These are phyloP conservation scores for Cladophialophora yegresii DNA, from an alignment of 2,329 filamentous ascomycete genomes.

Conservation along the genomic window DNA sequence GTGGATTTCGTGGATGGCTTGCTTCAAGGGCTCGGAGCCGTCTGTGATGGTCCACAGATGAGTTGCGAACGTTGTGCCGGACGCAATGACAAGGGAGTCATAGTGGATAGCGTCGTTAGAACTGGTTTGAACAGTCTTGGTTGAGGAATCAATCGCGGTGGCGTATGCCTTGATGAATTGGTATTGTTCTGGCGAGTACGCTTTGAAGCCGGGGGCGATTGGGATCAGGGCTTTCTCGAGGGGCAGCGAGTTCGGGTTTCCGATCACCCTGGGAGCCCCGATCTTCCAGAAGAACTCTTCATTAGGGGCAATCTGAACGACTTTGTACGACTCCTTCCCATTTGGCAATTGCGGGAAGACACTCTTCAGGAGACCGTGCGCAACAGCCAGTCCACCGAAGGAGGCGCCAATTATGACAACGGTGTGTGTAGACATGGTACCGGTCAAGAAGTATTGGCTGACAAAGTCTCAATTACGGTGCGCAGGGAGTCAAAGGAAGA, in stretches of 20 bases:
- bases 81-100: slow-evolving; percentile 60
- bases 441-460: not conserved
- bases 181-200: slow-evolving; percentile 52
- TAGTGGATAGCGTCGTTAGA: slow-evolving; percentile 46
- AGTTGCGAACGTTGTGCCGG: slow-evolving; percentile 52
- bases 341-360: slow-evolving; percentile 37
- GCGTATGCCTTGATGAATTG: slow-evolving; percentile 56
- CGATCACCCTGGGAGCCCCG: slow-evolving; percentile 56
- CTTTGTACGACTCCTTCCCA: slow-evolving; percentile 49
- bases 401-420: slow-evolving; percentile 47
- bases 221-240: slow-evolving; percentile 53
- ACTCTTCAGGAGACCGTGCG: slow-evolving; percentile 44
- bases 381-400: slow-evolving; percentile 42
- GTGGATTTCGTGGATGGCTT: slow-evolving; percentile 43
- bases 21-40: slow-evolving; percentile 43
- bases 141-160: slow-evolving; percentile 49
- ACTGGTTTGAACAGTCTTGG: slow-evolving; percentile 50
- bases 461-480: not conserved
- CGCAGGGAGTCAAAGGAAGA: not conserved
- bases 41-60: slow-evolving; percentile 48
- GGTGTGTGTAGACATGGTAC: slow-evolving; percentile 23
- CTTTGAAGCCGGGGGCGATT: slow-evolving; percentile 53
- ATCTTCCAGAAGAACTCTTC: slow-evolving; percentile 57
- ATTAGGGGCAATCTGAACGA: slow-evolving; percentile 58
- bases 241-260: slow-evolving; percentile 52